Base-by-base conservation (phyloP, 2,329 filamentous ascomycete species). In the Ophidiomyces ophidiicola region DNA sequence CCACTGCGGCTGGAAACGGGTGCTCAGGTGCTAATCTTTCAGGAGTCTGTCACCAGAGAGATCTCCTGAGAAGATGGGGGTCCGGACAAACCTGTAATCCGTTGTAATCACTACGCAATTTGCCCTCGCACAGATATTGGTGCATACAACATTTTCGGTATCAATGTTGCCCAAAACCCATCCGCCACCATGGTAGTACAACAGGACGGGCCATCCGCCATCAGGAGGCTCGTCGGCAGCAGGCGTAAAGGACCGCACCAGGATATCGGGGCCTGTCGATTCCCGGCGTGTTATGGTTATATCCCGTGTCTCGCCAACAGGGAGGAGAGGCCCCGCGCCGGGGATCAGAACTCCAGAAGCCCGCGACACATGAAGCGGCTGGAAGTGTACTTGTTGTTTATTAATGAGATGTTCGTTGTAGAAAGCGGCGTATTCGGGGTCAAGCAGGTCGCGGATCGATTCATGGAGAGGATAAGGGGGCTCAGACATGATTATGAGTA, bases 141-240 rank as follows among this genome's bases (percentile, higher is more conserved):
- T 66, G 36, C 69, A 70, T 2, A 75, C 67, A 3, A 64, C 62
- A 46, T 76, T 75, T 55, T 76, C 72, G 0, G 70, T 74, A 43
- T 71, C 62, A 30, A 75, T 72, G 32, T 68, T 71, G 0, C 72
- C 72, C 20, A 75, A 48, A 2, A 75, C 71, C 70, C 71, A 76
- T 3, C 72, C 72, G 1, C 72, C 72, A 3, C 72, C 72, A 46
- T 76, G 72, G 48, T 66, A 71, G 50, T 72, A 77, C 3, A 76
- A 47, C 51, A 70, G 65, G 5, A 69, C 62, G 2, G 72, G 72
- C 71, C 71, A 76, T 18, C 72, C 72, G 0, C 46, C 48, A 0
- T 48, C 53, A 0, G 70, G 70, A 7, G 32, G 32, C 7, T 43
- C 57, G 4, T 57, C 44, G 17, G 18, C 67, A 4, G 54, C 50